Percentiles rank a stretch among this genome's conserved stretches.
Conservation (phyloP, 257 asterid species). For the Catharanthus roseus region DNA sequence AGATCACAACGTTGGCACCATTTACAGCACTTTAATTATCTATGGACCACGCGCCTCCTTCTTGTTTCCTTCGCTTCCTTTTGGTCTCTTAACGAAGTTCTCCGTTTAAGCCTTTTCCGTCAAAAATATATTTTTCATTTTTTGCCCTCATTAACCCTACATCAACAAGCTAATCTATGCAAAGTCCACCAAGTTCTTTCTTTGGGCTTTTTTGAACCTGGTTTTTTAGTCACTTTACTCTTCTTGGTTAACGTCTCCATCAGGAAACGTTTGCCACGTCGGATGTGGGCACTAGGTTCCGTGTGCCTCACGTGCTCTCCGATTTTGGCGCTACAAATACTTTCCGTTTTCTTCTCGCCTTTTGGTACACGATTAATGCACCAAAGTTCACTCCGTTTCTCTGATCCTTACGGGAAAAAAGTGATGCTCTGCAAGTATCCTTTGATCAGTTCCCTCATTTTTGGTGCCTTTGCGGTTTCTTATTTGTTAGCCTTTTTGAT, state of each 20-base stretch:
- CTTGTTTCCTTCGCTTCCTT: constrained; percentile 41
- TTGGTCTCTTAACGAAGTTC: constrained; percentile 51
- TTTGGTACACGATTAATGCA: constrained; percentile 34
- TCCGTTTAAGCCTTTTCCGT: constrained; percentile 44
- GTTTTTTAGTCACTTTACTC: constrained; percentile 56
- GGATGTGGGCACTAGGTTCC: constrained; percentile 35
- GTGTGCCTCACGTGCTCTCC: constrained; percentile 36
- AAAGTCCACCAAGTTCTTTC: constrained; percentile 61
- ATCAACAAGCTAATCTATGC: constrained; percentile 48
- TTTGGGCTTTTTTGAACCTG: constrained; percentile 64
- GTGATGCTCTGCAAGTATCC: constrained; percentile 62
- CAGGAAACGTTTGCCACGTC: constrained; percentile 30
- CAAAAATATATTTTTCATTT: constrained; percentile 27
- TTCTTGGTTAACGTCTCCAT: constrained; percentile 59
- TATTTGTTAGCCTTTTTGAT: constrained; percentile 48
- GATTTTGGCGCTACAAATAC: constrained; percentile 30
- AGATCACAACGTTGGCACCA: constrained; percentile 40
- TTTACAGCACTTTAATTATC: constrained; percentile 50
- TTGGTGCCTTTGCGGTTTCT: constrained; percentile 41
- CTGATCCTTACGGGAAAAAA: constrained; percentile 29
- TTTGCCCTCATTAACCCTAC: constrained; percentile 26
- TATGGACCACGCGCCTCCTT: constrained; percentile 61
- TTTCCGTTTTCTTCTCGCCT: constrained; percentile 44
- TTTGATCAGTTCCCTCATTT: constrained; percentile 44
- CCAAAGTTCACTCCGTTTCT: constrained; percentile 29